phyloP scores from a whole-genome alignment of 352 stramenopile species.

The Peronosclerospora sorghi region DNA sequence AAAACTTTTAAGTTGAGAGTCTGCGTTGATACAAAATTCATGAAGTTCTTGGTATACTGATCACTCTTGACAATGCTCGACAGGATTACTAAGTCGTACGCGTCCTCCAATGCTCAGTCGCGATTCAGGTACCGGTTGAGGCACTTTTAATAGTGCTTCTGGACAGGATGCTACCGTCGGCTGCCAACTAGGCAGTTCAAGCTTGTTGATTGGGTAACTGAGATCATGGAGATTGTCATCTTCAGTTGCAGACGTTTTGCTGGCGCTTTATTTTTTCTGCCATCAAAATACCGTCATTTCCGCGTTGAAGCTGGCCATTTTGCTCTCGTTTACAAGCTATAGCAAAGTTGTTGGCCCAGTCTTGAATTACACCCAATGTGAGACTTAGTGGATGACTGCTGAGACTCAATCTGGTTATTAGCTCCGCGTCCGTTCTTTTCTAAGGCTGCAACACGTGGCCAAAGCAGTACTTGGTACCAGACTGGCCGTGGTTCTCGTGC shows the following conservation, averaged over 20 bases:
- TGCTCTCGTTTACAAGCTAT: neutral
- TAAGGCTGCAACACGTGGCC: constrained; percentile 14
- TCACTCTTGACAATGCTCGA: constrained; percentile 24
- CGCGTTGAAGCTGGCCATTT: constrained; percentile 8
- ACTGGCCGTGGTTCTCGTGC: constrained; percentile 17
- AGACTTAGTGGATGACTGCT: constrained; percentile 7
- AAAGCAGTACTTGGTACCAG: constrained; percentile 27
- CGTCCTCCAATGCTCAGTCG: too few relatives aligned
- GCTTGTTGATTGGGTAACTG: constrained; percentile 19
- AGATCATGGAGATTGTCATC: constrained; percentile 23
- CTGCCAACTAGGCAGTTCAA: constrained; percentile 12
- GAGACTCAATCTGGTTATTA: constrained; percentile 18
- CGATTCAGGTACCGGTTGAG: constrained; percentile 3
- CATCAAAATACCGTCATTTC: neutral
- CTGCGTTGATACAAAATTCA: constrained; percentile 36
- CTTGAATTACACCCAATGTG: constrained; percentile 5
- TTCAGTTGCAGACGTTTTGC: constrained; percentile 7
- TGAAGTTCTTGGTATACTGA: constrained; percentile 51
- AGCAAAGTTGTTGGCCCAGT: neutral
- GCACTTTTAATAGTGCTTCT: constrained; percentile 4
- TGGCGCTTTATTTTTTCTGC: neutral
- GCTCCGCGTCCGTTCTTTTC: constrained; percentile 2
- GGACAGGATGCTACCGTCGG: constrained; percentile 5
- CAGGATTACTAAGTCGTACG: too few relatives aligned
- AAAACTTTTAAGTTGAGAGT: constrained; percentile 49